Evolutionary conservation across 2,329 filamentous ascomycete genomes (phyloP).

Genomic region (Diplodia mutila): DNA sequence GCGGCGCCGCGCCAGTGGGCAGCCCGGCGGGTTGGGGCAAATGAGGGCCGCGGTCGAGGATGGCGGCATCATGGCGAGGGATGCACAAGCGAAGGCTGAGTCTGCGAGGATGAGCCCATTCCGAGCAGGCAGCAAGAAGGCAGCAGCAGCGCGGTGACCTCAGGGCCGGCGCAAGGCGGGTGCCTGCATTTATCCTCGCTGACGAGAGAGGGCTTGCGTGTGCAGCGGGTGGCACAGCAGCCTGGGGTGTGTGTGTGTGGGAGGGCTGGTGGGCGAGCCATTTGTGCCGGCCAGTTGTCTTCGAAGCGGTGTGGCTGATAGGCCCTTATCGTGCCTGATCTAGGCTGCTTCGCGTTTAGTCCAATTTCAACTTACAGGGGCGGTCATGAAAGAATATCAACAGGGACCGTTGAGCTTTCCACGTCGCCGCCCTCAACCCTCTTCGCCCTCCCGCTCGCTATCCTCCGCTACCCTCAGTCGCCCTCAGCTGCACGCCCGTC

Average conservation of each 20-base stretch:
- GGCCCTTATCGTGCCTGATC: conserved; percentile 14
- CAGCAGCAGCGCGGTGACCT: conserved; percentile 1
- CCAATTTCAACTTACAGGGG: neutral
- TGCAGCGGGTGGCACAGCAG: conserved; percentile 11
- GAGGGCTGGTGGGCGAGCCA: neutral
- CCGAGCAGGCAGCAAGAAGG: neutral
- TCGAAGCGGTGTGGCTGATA: conserved; percentile 7
- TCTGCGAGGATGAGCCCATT: neutral
- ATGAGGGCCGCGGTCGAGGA: conserved; percentile 1
- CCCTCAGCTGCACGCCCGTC: conserved; percentile 7
- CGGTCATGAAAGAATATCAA: neutral
- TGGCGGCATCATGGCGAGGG: conserved; percentile 1
- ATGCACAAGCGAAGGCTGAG: conserved; percentile 14
- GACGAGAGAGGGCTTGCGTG: neutral
- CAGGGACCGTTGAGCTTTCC: conserved; percentile 13
- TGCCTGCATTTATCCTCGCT: conserved; percentile 9
- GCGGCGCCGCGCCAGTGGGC: neutral
- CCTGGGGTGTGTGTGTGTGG: neutral
- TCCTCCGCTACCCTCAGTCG: conserved; percentile 32
- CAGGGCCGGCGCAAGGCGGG: neutral
- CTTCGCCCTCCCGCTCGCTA: conserved; percentile 26
- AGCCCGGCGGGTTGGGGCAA: neutral
- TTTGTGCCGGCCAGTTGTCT: neutral
- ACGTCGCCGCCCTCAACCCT: conserved; percentile 9
- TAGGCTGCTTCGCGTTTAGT: conserved; percentile 1